Conservation (phyloP, 192 early-diverging fungal species). For the Gorgonomyces haynaldii region DNA sequence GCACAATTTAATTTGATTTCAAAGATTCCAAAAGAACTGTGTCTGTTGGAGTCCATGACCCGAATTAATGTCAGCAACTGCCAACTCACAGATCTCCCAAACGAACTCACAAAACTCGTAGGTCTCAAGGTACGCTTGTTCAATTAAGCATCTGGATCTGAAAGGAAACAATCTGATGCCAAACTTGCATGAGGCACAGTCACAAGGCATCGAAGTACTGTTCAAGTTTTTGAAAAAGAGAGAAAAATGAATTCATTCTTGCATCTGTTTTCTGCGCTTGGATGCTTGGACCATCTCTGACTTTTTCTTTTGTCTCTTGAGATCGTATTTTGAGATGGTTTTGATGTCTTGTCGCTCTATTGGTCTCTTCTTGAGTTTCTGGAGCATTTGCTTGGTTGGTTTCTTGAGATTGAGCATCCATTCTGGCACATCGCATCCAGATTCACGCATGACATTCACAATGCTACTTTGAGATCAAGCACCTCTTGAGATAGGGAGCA, state of each 20-base stretch:
- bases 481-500: slow-evolving; percentile 73
- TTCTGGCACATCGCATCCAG: slow-evolving; percentile 90
- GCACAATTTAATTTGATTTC: slow-evolving; percentile 22
- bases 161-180: slow-evolving; percentile 1
- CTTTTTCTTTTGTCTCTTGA: slow-evolving; percentile 56
- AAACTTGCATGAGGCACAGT: not conserved
- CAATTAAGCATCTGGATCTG: slow-evolving; percentile 4
- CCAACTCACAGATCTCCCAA: slow-evolving; percentile 26
- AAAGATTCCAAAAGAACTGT: slow-evolving; percentile 21
- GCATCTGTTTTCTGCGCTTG: slow-evolving; percentile 15
- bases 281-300: slow-evolving; percentile 25
- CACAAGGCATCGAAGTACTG: not conserved
- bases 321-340: slow-evolving; percentile 65
- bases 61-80: slow-evolving; percentile 24
- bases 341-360: slow-evolving; percentile 63
- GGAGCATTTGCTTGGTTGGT: slow-evolving; percentile 51
- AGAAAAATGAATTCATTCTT: not conserved
- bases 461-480: slow-evolving; percentile 34
- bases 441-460: slow-evolving; percentile 93
- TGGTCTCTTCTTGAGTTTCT: slow-evolving; percentile 61
- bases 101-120: slow-evolving; percentile 8
- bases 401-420: slow-evolving; percentile 93
- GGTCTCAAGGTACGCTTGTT: not conserved
- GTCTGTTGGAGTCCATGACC: slow-evolving; percentile 13
- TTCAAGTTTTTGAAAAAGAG: not conserved